These are phyloP conservation scores for Geotrichum australiense DNA, from an alignment of 1,139 yeast species.

Conservation along the genomic window DNA sequence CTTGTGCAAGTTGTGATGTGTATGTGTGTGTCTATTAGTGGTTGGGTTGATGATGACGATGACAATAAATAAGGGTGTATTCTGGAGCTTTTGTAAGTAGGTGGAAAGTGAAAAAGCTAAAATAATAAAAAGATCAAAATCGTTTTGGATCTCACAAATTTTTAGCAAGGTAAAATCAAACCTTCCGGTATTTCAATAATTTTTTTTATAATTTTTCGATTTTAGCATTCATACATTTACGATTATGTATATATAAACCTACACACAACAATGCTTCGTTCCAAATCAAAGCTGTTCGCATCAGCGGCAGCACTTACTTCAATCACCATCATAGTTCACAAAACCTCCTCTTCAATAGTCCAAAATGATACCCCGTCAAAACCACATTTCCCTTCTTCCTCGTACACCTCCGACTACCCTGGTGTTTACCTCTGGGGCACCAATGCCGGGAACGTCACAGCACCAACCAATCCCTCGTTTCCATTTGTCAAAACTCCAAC, in stretches of 20 bases:
- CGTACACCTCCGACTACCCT: conserved; percentile 29
- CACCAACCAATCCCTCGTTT: conserved; percentile 26
- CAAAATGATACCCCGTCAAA: conserved; percentile 9
- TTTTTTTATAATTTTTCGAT: too few species aligned
- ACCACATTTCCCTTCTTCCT: conserved; percentile 2
- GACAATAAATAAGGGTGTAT: background rate
- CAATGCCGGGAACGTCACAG: conserved; percentile 40
- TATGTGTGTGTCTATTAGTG: background rate
- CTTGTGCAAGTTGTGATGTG: background rate
- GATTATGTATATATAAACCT: too few species aligned
- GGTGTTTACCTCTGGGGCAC: conserved; percentile 52
- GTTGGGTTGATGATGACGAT: background rate
- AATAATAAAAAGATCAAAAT: too few species aligned
- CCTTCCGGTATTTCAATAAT: too few species aligned
- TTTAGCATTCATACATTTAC: too few species aligned
- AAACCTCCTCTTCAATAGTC: conserved; percentile 1
- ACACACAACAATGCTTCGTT: conserved; percentile 5
- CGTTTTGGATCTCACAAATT: too few species aligned
- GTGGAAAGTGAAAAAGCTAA: too few species aligned
- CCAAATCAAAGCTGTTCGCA: conserved; percentile 4
- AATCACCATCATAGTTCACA: conserved; percentile 5
- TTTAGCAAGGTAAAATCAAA: too few species aligned
- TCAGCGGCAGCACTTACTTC: conserved; percentile 8
- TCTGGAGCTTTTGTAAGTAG: too few species aligned
- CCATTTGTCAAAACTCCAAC: conserved; percentile 46